A percentile compares a stretch with the other conserved stretches of the same genome.
Conservation (phyloP, 2,329 filamentous ascomycete genomes). For the Sphaceloma murrayae region DNA sequence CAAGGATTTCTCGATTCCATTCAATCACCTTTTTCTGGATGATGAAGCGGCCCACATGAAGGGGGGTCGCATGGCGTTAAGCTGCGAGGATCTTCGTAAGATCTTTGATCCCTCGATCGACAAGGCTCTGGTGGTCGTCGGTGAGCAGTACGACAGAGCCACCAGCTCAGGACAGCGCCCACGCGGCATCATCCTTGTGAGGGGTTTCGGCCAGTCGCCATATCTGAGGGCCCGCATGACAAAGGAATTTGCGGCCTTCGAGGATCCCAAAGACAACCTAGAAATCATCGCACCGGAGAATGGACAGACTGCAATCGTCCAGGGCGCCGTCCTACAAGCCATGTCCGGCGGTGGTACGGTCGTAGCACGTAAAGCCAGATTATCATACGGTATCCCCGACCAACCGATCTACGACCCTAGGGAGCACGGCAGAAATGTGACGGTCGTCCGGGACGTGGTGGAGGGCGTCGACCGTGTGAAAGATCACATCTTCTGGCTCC, state of each 20-base stretch:
- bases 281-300: slow-evolving; percentile 68
- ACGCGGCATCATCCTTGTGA: slow-evolving; percentile 66
- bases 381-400: slow-evolving; percentile 5
- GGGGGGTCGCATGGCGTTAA: slow-evolving; percentile 66
- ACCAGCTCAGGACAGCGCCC: slow-evolving; percentile 33
- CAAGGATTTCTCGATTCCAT: slow-evolving; percentile 63
- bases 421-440: slow-evolving; percentile 61
- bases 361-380: slow-evolving; percentile 7
- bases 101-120: slow-evolving; percentile 58
- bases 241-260: slow-evolving; percentile 61
- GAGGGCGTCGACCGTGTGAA: slow-evolving; percentile 80
- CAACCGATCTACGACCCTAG: slow-evolving; percentile 52
- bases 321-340: slow-evolving; percentile 65
- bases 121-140: slow-evolving; percentile 33
- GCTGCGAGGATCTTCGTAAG: slow-evolving; percentile 55
- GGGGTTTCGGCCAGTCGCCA: slow-evolving; percentile 65
- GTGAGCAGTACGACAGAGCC: slow-evolving; percentile 37
- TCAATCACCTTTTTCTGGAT: slow-evolving; percentile 60
- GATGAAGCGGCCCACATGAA: slow-evolving; percentile 67
- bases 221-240: slow-evolving; percentile 60
- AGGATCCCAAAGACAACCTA: slow-evolving; percentile 30
- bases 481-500: slow-evolving; percentile 79
- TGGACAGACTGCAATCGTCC: slow-evolving; percentile 68
- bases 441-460: slow-evolving; percentile 63
- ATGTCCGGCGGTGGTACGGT: slow-evolving; percentile 54